These are phyloP conservation scores for Marasmius sp. DNA, from an alignment of 1,284 basidiomycete genomes.

Conservation along the genomic window DNA sequence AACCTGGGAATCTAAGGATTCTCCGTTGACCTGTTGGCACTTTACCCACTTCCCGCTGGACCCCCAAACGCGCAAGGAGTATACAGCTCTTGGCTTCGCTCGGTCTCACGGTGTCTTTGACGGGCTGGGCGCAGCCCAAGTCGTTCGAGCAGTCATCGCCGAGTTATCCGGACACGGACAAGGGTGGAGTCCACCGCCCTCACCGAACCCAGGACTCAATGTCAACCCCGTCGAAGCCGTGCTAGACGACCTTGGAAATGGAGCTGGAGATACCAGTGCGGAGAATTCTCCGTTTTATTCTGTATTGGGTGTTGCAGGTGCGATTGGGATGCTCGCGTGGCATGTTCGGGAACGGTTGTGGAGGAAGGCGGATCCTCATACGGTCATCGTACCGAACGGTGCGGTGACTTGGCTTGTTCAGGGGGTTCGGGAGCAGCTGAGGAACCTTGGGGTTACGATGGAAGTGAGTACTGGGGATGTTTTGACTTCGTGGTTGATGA, in stretches of 20 bases:
- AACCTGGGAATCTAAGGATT: constrained; percentile 28
- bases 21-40: constrained; percentile 43
- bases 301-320: constrained; percentile 23
- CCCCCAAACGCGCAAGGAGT: constrained; percentile 22
- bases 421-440: background rate
- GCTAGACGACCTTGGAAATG: constrained; percentile 14
- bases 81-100: constrained; percentile 40
- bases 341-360: constrained; percentile 32
- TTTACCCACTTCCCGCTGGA: constrained; percentile 34
- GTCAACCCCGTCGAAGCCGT: constrained; percentile 30
- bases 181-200: constrained; percentile 33
- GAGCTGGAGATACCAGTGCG: background rate
- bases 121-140: constrained; percentile 32
- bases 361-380: constrained; percentile 28
- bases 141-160: constrained; percentile 35
- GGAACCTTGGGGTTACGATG: background rate
- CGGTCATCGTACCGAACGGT: constrained; percentile 25
- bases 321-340: constrained; percentile 27
- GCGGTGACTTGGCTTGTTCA: constrained; percentile 10
- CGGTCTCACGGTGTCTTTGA: constrained; percentile 41
- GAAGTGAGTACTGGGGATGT: constrained; percentile 14
- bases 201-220: constrained; percentile 27
- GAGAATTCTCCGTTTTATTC: constrained; percentile 19
- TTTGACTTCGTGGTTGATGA: constrained; percentile 14
- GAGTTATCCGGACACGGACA: constrained; percentile 33